Percentiles rank a stretch among this genome's conserved stretches.
Conservation (phyloP, 345 rosid genomes). For the Eucalyptus marginata region DNA sequence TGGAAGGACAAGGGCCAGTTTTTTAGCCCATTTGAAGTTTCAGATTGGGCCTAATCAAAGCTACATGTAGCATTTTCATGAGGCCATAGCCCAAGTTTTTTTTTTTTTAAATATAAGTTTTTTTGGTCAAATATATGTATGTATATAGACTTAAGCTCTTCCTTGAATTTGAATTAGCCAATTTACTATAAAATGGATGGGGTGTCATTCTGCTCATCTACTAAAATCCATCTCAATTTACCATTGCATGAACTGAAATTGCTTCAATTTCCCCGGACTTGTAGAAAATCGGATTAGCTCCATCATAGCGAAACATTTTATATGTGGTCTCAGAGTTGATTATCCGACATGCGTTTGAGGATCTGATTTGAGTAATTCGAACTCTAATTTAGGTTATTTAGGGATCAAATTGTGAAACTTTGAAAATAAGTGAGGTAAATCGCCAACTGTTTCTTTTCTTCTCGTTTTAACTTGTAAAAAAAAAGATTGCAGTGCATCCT, state of each 20-base stretch:
- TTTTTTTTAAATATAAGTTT: too few species aligned
- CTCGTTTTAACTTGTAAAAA: neutral
- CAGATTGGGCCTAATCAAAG: neutral
- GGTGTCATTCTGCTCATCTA: neutral
- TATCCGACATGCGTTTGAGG: rapidly evolving
- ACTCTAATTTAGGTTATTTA: neutral
- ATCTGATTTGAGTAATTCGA: neutral
- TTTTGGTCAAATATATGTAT: too few species aligned
- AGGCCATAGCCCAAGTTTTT: neutral
- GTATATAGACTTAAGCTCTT: neutral
- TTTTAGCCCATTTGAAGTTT: neutral
- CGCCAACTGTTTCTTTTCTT: neutral
- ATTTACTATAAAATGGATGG: neutral
- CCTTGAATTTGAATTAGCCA: neutral
- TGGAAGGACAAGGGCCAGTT: neutral
- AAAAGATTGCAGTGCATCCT: neutral
- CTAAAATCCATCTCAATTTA: neutral
- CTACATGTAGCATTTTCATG: neutral
- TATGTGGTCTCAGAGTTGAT: neutral
- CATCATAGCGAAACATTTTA: neutral
- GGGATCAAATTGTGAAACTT: neutral
- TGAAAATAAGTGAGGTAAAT: neutral
- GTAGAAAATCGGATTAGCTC: neutral
- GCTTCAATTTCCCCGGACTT: neutral
- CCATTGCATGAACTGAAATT: neutral